Base-by-base conservation (phyloP, 495 filamentous ascomycete species). In the Lophium mytilinum region DNA sequence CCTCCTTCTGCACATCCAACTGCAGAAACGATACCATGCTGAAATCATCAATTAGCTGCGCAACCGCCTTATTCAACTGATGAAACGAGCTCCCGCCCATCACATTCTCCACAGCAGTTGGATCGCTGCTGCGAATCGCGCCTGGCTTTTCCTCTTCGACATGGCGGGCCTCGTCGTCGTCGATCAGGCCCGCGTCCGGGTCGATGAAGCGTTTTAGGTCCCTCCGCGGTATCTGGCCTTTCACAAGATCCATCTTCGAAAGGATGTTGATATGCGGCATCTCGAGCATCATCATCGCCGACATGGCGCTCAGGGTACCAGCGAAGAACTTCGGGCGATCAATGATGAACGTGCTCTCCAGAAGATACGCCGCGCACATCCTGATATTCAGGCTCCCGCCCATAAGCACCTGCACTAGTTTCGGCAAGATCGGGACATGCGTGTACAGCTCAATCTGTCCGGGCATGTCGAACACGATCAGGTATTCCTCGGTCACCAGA, bases 361-460 rank as follows among this genome's bases (percentile, higher is more conserved):
- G 83, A 21, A 98, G 83, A 70, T 98, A 98, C 9, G 92, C 82
- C n/a, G 93, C 93, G 69, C 91, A 96, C 49, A 98, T 78, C 54
- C 84, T 87, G 69, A 96, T 86, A 71, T 93, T 89, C 56, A 97
- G 77, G 7, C 81, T 78, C n/a, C 90, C 89, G 30, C 85, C 80
- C 34, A 85, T 88, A 8, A 98, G 80, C 69, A 89, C 88, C 64
- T 83, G 84, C 51, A 88, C 82, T 39, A 98, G 79, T n/a, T 80
- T 82, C 3, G 93, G 93, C 21, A 98, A 74, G 64, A 97, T 84
- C 11, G 93, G 93, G 33, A 96, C 85, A 68, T 98, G 93, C 11
- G 93, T 96, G 75, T 97, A 98, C 33, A 98, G 87, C 72, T 98
- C 93, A 71, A 98, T 96, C 73, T 98, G 93, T 21, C 93, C 93